Conservation (phyloP, 2,329 filamentous ascomycete genomes). For the Truncatella angustata region DNA sequence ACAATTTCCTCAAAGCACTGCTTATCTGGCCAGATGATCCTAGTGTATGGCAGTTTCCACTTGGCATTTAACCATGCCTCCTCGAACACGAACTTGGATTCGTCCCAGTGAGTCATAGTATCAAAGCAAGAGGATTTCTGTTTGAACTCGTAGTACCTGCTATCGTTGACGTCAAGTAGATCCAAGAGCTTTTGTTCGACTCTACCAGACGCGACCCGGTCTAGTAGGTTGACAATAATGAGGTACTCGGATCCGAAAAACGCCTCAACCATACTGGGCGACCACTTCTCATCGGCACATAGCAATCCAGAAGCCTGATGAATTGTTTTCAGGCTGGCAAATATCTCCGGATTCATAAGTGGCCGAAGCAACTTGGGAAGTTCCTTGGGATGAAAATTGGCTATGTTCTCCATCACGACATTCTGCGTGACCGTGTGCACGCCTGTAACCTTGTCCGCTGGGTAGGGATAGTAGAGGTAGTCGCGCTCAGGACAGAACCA, state of each 20-base stretch:
- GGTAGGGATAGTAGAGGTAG: not conserved
- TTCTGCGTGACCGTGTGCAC: not conserved
- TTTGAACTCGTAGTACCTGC: not conserved
- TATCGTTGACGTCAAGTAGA: not conserved
- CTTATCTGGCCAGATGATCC: not conserved
- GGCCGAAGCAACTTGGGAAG: not conserved
- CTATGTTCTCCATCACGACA: not conserved
- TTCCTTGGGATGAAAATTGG: not conserved
- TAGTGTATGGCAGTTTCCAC: not conserved
- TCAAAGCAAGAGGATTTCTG: not conserved
- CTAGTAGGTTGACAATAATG: not conserved
- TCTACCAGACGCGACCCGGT: not conserved
- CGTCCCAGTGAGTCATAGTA: not conserved
- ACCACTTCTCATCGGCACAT: not conserved
- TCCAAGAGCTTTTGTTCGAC: not conserved
- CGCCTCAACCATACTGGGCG: not conserved
- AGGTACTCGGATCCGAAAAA: not conserved
- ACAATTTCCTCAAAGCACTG: not conserved
- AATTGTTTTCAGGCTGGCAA: not conserved
- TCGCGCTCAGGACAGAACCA: not conserved
- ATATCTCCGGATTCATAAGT: not conserved
- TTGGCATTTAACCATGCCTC: not conserved
- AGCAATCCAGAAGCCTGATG: not conserved
- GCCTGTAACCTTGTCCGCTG: not conserved
- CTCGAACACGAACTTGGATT: not conserved